Base-by-base conservation (phyloP, 73 alveolate genomes). In the Tetrahymena thermophila region DNA sequence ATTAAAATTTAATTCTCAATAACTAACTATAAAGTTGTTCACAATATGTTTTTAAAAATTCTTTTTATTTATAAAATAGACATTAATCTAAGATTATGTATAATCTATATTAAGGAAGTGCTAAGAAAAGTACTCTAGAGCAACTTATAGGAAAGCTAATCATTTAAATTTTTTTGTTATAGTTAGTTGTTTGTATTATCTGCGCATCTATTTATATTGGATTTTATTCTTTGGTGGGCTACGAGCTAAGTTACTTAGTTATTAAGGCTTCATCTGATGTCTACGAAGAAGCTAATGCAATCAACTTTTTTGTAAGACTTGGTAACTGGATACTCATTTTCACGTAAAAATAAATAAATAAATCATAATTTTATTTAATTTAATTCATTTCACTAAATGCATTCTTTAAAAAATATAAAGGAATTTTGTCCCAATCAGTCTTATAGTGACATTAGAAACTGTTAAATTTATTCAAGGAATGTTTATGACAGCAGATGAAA, bases 81-180 rank as follows among this genome's bases (percentile, higher is more conserved):
- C 97, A 97, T 94, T 99, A 98, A 93, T 98, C 99, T 17, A 98
- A 97, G 94, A 97, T 98, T 34, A 98, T 98, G 99, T 96, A 97
- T 98, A 98, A 98, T 94, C 94, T 94, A 5, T 95, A 50, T 85
- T 56, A 89, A 56, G 97, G 95, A 21, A 43, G 95, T 50, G 50
- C 95, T 0, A 95, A 95, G 50, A 93, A 94, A 28, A 85, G 95
- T 95, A 95, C 93, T 85, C 84, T 95, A 10, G 97, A 95, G 93
- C 38, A 50, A 10, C 35, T 43, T 34, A 95, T 95, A 89, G 37
- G 94, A 89, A 21, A 95, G 35, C 84, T 95, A 31, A 95, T 89
- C n/a, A 71, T 95, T 43, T 50, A 50, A 16, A 95, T 95, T 34
- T 85, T 95, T 56, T 50, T 95, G 34, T 55, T 57, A 10, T 37